phyloP scores from a whole-genome alignment of 768 basidiomycete genomes.

The Boletus subparvulus region DNA sequence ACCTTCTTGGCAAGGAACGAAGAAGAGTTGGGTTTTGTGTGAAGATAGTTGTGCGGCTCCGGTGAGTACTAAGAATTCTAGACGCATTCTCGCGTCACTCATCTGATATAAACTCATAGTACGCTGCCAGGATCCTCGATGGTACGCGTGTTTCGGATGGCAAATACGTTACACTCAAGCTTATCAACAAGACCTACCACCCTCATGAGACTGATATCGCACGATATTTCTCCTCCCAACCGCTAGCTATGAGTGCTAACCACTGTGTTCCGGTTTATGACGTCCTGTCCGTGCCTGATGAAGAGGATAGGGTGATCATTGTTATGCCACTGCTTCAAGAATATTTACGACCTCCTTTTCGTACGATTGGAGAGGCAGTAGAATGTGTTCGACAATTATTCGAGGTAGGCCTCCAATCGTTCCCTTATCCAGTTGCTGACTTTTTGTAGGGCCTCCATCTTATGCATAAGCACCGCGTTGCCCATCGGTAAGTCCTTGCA shows the following conservation, averaged over 20 bases:
- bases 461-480: constrained; percentile 24
- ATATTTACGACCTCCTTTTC: constrained; percentile 24
- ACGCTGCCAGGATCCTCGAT: constrained; percentile 24
- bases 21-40: neutral
- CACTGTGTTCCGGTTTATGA: constrained; percentile 38
- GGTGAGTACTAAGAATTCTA: neutral
- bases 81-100: neutral
- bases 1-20: constrained; percentile 19
- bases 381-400: constrained; percentile 35
- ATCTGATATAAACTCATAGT: constrained; percentile 18
- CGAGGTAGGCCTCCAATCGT: constrained; percentile 16
- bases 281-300: constrained; percentile 9
- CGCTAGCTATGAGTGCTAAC: constrained; percentile 17
- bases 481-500: constrained; percentile 7
- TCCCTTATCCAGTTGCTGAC: neutral
- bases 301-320: constrained; percentile 13
- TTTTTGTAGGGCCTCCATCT: constrained; percentile 22
- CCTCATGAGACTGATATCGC: constrained; percentile 34
- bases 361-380: constrained; percentile 14
- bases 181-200: constrained; percentile 9
- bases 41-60: constrained; percentile 1
- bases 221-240: constrained; percentile 18
- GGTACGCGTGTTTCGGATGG: constrained; percentile 31
- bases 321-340: constrained; percentile 38
- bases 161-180: constrained; percentile 36